Percentiles rank a stretch among this genome's conserved stretches.
Evolutionary conservation across 2,329 filamentous ascomycete species (phyloP).

Genomic region (Beauveria scarabaeidicola): DNA sequence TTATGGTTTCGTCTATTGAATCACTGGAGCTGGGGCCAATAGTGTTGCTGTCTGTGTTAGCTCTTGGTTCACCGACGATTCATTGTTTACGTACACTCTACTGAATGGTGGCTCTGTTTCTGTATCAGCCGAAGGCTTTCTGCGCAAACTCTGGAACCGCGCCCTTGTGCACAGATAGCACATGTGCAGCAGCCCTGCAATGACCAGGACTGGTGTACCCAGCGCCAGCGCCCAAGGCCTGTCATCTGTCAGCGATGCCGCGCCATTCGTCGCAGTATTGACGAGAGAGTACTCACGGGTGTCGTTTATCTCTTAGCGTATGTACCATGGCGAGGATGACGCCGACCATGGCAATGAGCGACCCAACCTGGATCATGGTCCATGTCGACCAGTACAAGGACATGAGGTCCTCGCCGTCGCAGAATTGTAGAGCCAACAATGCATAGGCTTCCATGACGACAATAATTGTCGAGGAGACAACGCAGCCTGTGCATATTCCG

Average conservation of each 20-base stretch:
- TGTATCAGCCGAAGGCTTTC: conserved; percentile 18
- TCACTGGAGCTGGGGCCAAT: conserved; percentile 26
- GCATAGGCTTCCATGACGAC: conserved; percentile 47
- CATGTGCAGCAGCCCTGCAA: conserved; percentile 44
- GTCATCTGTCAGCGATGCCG: neutral
- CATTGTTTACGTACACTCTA: conserved; percentile 30
- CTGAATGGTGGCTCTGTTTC: conserved; percentile 30
- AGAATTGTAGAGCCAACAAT: conserved; percentile 48
- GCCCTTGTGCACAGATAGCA: conserved; percentile 33
- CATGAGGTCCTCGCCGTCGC: conserved; percentile 52
- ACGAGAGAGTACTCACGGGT: conserved; percentile 36
- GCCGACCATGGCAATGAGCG: conserved; percentile 49
- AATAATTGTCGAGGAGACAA: conserved; percentile 33
- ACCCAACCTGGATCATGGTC: conserved; percentile 51
- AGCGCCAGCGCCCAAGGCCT: conserved; percentile 51
- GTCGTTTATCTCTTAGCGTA: conserved; percentile 37
- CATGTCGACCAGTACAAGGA: conserved; percentile 53
- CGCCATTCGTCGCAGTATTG: neutral
- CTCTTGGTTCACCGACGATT: conserved; percentile 6
- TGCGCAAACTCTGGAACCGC: conserved; percentile 25
- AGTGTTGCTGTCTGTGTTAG: conserved; percentile 25
- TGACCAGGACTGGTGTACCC: conserved; percentile 51
- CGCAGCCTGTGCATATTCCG: conserved; percentile 34
- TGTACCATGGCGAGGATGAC: conserved; percentile 47
- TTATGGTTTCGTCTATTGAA: conserved; percentile 23